Percentiles rank a stretch among this genome's conserved stretches.
Evolutionary conservation across 352 stramenopile species (phyloP).

Genomic region (Phytophthora idaei): DNA sequence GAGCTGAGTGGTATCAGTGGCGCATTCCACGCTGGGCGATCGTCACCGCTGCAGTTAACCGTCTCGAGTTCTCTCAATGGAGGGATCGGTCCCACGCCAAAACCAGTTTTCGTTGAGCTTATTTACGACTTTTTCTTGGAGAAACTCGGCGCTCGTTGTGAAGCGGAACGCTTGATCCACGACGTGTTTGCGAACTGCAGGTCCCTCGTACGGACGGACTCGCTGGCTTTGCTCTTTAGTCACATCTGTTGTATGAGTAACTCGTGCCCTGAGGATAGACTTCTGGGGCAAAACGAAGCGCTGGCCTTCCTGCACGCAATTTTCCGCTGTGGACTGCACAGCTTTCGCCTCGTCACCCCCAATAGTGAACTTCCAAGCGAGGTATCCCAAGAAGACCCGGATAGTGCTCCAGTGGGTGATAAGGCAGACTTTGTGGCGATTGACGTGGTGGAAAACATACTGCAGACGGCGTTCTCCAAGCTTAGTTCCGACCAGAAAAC

Average conservation of each 20-base stretch:
- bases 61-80: conserved; percentile 48
- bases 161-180: conserved; percentile 83
- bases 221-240: conserved; percentile 66
- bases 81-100: conserved; percentile 60
- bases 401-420: not conserved
- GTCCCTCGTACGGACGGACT: conserved; percentile 37
- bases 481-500: conserved; percentile 55
- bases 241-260: conserved; percentile 77
- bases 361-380: not conserved
- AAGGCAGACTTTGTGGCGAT: conserved; percentile 46
- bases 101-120: conserved; percentile 70
- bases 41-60: conserved; percentile 29
- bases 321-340: conserved; percentile 65
- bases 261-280: conserved; percentile 53
- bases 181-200: conserved; percentile 87
- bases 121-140: conserved; percentile 81
- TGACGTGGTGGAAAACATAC: conserved; percentile 45
- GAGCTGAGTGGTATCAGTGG: conserved; percentile 61
- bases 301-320: conserved; percentile 64
- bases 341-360: conserved; percentile 57
- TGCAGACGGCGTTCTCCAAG: conserved; percentile 57
- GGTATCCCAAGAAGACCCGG: not conserved
- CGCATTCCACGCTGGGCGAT: conserved; percentile 23
- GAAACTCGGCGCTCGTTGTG: conserved; percentile 68
- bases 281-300: conserved; percentile 76